Percentiles rank a stretch among this genome's conserved stretches.
Conservation (phyloP, 2,329 filamentous ascomycete species). For the Alternaria gaisen region DNA sequence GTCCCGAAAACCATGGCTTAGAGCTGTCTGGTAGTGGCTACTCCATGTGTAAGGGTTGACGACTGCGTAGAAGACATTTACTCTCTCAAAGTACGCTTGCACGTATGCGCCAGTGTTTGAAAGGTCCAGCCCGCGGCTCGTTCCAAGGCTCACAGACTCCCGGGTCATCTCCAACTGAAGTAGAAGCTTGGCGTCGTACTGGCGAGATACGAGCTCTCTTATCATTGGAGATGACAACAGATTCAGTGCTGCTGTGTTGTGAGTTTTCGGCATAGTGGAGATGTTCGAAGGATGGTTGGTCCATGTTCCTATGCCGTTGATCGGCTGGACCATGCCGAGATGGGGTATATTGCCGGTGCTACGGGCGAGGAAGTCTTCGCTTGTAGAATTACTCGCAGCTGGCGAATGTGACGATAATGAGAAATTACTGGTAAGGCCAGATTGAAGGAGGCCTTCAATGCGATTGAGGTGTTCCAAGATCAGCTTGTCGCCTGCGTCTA, state of each 20-base stretch:
- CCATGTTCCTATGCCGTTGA: constrained; percentile 75
- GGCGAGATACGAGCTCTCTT: constrained; percentile 76
- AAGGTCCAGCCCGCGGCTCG: constrained; percentile 72
- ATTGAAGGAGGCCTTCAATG: constrained; percentile 81
- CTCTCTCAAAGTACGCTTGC: constrained; percentile 80
- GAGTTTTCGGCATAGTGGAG: constrained; percentile 84
- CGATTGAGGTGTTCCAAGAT: constrained; percentile 80
- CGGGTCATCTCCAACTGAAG: constrained; percentile 83
- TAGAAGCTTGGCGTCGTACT: constrained; percentile 82
- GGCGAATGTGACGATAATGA: constrained; percentile 66
- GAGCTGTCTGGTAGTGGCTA: constrained; percentile 76
- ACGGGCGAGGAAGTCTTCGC: constrained; percentile 53
- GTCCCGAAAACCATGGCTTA: constrained; percentile 78
- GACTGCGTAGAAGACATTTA: constrained; percentile 86
- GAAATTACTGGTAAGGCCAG: constrained; percentile 67
- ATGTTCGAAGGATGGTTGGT: constrained; percentile 71
- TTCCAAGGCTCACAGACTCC: constrained; percentile 70
- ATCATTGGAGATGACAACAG: constrained; percentile 84
- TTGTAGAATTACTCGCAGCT: constrained; percentile 55
- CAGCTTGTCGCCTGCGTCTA: constrained; percentile 85
- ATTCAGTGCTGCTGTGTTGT: constrained; percentile 82
- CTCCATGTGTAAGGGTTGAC: constrained; percentile 85
- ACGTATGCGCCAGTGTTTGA: constrained; percentile 79
- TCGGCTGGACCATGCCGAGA: constrained; percentile 51
- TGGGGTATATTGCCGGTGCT: constrained; percentile 49